A percentile compares a stretch with the other conserved stretches of the same genome.
phyloP scores from a whole-genome alignment of 805 yeast species.

The Pichia insulana region DNA sequence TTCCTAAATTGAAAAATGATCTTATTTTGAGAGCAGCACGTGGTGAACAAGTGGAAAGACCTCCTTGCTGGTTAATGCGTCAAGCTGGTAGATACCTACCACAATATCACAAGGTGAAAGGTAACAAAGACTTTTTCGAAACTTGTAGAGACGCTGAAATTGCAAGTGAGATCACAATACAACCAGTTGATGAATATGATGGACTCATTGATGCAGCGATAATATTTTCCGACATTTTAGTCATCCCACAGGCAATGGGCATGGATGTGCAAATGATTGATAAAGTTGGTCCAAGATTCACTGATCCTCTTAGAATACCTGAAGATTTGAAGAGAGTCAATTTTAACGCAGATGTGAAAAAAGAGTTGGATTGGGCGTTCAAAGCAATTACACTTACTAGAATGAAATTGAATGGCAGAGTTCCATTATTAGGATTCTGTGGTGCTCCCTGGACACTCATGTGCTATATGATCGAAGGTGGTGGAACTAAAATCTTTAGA shows the following conservation, averaged over 20 bases:
- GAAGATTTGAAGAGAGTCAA: slow-evolving; percentile 53
- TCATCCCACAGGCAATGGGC: slow-evolving; percentile 97
- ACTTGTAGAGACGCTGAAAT: slow-evolving; percentile 92
- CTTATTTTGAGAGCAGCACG: slow-evolving; percentile 84
- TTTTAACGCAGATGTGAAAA: slow-evolving; percentile 54
- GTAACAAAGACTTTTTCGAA: slow-evolving; percentile 80
- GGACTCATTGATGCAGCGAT: slow-evolving; percentile 95
- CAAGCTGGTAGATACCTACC: slow-evolving; percentile 95
- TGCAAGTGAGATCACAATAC: slow-evolving; percentile 90
- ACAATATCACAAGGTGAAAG: slow-evolving; percentile 87
- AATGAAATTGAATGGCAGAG: slow-evolving; percentile 75
- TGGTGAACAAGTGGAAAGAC: slow-evolving; percentile 88
- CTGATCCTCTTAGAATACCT: slow-evolving; percentile 73
- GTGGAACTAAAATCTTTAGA: slow-evolving; percentile 86
- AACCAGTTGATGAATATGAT: slow-evolving; percentile 83
- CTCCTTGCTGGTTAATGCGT: slow-evolving; percentile 97
- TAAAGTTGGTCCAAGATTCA: slow-evolving; percentile 90
- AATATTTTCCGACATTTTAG: slow-evolving; percentile 90
- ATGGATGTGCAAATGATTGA: slow-evolving; percentile 90
- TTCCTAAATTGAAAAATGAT: slow-evolving; percentile 81
- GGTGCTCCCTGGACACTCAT: slow-evolving; percentile 98
- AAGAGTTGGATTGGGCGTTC: slow-evolving; percentile 89
- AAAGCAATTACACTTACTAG: slow-evolving; percentile 91
- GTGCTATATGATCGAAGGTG: slow-evolving; percentile 97
- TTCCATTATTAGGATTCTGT: slow-evolving; percentile 88